phyloP scores from a whole-genome alignment of 2,329 filamentous ascomycete species.

The Akanthomyces muscarius region DNA sequence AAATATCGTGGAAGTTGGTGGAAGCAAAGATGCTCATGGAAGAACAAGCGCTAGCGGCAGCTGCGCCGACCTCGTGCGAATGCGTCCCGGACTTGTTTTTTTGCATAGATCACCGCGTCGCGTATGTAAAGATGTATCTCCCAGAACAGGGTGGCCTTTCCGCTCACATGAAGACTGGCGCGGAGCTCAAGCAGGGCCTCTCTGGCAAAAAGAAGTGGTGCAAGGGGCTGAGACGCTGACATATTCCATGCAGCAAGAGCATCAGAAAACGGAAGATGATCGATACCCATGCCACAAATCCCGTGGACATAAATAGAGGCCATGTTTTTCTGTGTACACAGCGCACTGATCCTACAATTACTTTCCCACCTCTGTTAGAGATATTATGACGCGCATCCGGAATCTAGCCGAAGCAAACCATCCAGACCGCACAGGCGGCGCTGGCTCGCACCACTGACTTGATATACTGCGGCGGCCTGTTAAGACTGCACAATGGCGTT shows the following conservation, averaged over 20 bases:
- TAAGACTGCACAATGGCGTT: no score
- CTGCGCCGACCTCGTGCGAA: background rate
- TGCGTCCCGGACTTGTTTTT: conserved; percentile 12
- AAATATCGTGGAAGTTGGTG: conserved; percentile 3
- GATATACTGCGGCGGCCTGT: no score
- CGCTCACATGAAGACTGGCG: conserved; percentile 3
- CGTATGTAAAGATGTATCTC: background rate
- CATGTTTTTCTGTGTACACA: no score
- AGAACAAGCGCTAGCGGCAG: background rate
- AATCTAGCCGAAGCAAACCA: no score
- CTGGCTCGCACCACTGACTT: no score
- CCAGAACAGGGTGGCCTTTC: background rate
- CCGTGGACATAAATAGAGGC: background rate
- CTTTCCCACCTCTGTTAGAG: no score
- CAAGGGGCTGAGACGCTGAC: background rate
- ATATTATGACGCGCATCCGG: no score
- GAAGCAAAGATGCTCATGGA: conserved; percentile 12
- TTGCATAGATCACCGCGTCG: conserved; percentile 7
- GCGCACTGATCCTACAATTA: no score
- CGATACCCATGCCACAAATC: no score
- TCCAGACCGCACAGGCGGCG: no score
- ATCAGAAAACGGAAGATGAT: background rate
- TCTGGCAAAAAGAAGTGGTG: background rate
- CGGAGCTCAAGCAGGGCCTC: background rate
- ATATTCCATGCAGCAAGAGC: background rate